Conservation (phyloP, 73 alveolate species). For the Tetrahymena malaccensis region DNA sequence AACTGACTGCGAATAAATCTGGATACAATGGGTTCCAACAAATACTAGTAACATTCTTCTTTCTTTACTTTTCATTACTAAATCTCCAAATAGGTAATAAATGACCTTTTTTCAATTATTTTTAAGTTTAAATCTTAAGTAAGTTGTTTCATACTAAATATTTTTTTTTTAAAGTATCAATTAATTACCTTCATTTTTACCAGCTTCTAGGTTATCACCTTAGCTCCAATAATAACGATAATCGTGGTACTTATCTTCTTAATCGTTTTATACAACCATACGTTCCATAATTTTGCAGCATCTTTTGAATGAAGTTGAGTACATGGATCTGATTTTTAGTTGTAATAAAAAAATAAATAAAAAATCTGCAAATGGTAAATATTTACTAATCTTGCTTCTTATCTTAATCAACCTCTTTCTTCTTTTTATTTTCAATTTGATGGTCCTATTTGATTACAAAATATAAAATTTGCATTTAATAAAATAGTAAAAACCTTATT, state of each 20-base stretch:
- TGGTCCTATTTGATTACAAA: constrained; percentile 40
- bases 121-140: constrained; percentile 43
- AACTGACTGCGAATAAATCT: constrained; percentile 99
- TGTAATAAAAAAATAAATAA: neutral
- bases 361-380: neutral
- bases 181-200: constrained; percentile 25
- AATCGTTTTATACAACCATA: constrained; percentile 93
- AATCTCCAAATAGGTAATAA: constrained; percentile 95
- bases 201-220: constrained; percentile 44
- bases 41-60: constrained; percentile 95
- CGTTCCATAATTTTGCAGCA: constrained; percentile 92
- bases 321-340: constrained; percentile 46
- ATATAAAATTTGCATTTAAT: too few relatives aligned
- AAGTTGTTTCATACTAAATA: constrained; percentile 29
- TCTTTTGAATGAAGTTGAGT: constrained; percentile 86
- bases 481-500: too few relatives aligned
- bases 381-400: constrained; percentile 61
- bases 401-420: constrained; percentile 62
- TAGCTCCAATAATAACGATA: constrained; percentile 74
- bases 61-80: constrained; percentile 93
- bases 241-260: constrained; percentile 91
- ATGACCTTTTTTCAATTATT: constrained; percentile 41
- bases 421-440: constrained; percentile 67
- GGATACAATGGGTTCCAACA: constrained; percentile 98
- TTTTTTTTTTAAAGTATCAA: neutral